Percentiles rank a stretch among this genome's conserved stretches.
Evolutionary conservation across 2,329 filamentous ascomycete species (phyloP).

Genomic region (Fusarium sp.): DNA sequence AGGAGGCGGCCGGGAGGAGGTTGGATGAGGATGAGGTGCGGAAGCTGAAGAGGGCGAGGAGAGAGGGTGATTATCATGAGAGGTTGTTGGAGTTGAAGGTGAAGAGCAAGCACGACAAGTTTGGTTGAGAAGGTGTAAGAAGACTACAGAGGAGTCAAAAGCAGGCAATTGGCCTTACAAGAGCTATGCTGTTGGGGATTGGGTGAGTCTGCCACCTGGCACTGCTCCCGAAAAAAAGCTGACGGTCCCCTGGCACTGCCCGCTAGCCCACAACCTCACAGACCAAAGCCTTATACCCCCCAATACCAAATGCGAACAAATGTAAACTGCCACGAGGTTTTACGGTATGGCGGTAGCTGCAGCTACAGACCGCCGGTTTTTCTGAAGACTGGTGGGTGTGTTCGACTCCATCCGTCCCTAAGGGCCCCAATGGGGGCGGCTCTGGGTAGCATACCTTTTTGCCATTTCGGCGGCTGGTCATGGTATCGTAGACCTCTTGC

Average conservation of each 20-base stretch:
- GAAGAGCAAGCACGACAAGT: constrained; percentile 94
- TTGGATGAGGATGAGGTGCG: constrained; percentile 87
- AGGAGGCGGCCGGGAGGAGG: constrained; percentile 77
- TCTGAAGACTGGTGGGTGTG: constrained; percentile 2
- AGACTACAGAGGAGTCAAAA: not conserved
- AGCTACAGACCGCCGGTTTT: constrained; percentile 6
- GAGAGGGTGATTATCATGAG: constrained; percentile 91
- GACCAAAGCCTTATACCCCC: constrained; percentile 12
- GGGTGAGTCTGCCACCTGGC: constrained; percentile 6
- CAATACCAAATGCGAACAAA: not conserved
- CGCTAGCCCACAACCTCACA: not conserved
- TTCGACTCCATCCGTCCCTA: not conserved
- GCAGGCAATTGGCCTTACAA: not conserved
- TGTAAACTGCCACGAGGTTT: constrained; percentile 11
- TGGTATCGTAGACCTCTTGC: too few relatives aligned
- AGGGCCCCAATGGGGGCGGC: not conserved
- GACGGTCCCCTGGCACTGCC: not conserved
- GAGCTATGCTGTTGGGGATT: not conserved
- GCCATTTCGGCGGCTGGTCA: not conserved
- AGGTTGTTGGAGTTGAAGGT: constrained; percentile 84
- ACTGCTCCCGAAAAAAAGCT: not conserved
- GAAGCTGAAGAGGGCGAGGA: constrained; percentile 79
- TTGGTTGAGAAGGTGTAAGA: constrained; percentile 41
- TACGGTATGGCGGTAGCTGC: constrained; percentile 1
- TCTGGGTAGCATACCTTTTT: not conserved